phyloP scores from a whole-genome alignment of 257 asterid genomes.

The Euphrasia confusa region DNA sequence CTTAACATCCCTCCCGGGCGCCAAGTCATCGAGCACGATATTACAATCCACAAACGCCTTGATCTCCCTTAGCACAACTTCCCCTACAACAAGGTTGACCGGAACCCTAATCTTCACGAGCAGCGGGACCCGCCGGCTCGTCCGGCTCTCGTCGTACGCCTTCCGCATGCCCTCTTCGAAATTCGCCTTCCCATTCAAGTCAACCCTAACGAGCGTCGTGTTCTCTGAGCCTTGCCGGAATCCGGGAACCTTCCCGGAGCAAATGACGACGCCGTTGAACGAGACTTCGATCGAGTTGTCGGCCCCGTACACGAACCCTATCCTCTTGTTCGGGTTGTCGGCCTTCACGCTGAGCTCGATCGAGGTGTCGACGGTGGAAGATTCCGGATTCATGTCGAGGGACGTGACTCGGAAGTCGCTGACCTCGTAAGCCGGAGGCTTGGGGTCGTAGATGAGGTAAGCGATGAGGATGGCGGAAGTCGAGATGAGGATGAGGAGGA shows the following conservation, averaged over 20 bases:
- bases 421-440: conserved; percentile 36
- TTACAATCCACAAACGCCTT: conserved; percentile 28
- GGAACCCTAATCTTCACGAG: conserved; percentile 38
- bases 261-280: conserved; percentile 29
- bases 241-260: conserved; percentile 42
- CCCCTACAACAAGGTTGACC: conserved; percentile 27
- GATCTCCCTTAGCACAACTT: neutral
- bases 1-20: conserved; percentile 23
- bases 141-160: conserved; percentile 25
- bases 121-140: conserved; percentile 36
- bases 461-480: conserved; percentile 7
- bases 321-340: conserved; percentile 39
- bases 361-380: conserved; percentile 32
- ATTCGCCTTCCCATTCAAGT: conserved; percentile 36
- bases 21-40: conserved; percentile 36
- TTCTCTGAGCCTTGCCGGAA: conserved; percentile 42
- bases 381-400: conserved; percentile 32
- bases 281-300: conserved; percentile 28
- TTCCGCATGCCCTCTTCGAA: conserved; percentile 35
- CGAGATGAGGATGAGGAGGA: conserved; percentile 31
- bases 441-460: conserved; percentile 32
- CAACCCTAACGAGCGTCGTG: conserved; percentile 29
- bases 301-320: conserved; percentile 39
- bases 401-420: conserved; percentile 33
- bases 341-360: conserved; percentile 33